Evolutionary conservation across 208 protist genomes (phyloP).

Genomic region (Tritrichomonas foetus): DNA sequence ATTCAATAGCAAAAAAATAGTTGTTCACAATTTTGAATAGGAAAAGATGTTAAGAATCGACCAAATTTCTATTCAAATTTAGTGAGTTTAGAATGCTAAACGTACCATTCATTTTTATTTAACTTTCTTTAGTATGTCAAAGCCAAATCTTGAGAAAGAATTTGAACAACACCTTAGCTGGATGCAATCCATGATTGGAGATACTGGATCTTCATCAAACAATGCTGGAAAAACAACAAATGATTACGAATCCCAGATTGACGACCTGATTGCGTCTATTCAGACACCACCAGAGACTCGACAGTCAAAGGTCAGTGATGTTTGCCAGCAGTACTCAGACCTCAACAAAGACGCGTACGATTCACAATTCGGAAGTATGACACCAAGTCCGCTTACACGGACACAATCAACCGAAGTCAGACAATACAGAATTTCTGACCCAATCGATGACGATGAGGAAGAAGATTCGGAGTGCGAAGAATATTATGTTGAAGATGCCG

Average conservation of each 20-base stretch:
- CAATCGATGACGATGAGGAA: not conserved
- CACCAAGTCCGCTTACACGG: not conserved
- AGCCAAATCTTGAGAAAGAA: not conserved
- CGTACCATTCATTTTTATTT: not conserved
- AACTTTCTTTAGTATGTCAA: not conserved
- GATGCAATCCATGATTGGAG: not conserved
- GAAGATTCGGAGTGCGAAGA: not conserved
- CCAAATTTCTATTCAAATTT: not conserved
- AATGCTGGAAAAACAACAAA: too few relatives aligned
- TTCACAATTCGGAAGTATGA: not conserved
- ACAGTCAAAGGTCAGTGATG: not conserved
- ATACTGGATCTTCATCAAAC: not conserved
- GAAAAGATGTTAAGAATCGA: not conserved
- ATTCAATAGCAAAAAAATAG: not conserved
- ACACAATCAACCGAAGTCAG: not conserved
- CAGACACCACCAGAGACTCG: not conserved
- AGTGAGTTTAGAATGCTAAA: not conserved
- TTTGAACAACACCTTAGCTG: not conserved
- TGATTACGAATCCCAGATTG: not conserved
- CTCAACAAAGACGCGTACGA: not conserved
- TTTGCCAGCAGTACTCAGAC: not conserved
- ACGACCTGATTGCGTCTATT: not conserved
- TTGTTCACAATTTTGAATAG: not conserved
- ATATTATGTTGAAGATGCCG: conserved; percentile 26
- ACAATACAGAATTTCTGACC: conserved; percentile 29